A percentile compares a stretch with the other conserved stretches of the same genome.
phyloP scores from a whole-genome alignment of 208 protist genomes.

The Leptomonas pyrrhocoris region DNA sequence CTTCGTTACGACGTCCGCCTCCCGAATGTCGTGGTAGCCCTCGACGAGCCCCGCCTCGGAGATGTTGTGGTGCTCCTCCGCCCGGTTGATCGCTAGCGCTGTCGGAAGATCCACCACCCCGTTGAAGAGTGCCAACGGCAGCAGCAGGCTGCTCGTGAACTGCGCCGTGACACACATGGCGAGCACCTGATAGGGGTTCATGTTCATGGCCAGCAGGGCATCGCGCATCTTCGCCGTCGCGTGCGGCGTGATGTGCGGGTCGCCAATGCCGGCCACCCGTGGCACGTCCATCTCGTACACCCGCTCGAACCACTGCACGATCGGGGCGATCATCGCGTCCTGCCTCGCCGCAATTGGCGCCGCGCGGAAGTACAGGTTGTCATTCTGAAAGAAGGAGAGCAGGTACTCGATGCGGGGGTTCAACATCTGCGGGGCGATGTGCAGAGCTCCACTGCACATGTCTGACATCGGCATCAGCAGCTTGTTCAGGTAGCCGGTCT shows the following conservation, averaged over 20 bases:
- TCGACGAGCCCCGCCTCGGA: slow-evolving; percentile 68
- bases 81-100: slow-evolving; percentile 80
- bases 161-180: slow-evolving; percentile 90
- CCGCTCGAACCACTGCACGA: slow-evolving; percentile 78
- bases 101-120: slow-evolving; percentile 75
- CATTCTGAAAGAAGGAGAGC: slow-evolving; percentile 91
- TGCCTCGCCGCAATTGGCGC: slow-evolving; percentile 76
- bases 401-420: slow-evolving; percentile 89
- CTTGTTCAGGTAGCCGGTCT: slow-evolving; percentile 84
- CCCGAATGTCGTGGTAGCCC: slow-evolving; percentile 93
- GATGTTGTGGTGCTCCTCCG: slow-evolving; percentile 89
- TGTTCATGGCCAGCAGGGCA: slow-evolving; percentile 68
- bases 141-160: slow-evolving; percentile 91
- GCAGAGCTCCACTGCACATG: slow-evolving; percentile 86
- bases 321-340: slow-evolving; percentile 74
- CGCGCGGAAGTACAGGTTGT: slow-evolving; percentile 91
- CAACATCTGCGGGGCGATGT: slow-evolving; percentile 88
- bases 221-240: slow-evolving; percentile 64
- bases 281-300: slow-evolving; percentile 81
- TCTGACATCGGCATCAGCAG: slow-evolving; percentile 91
- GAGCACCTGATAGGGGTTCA: slow-evolving; percentile 93
- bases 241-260: slow-evolving; percentile 71
- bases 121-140: slow-evolving; percentile 87
- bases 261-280: slow-evolving; percentile 84
- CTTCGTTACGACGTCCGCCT: slow-evolving; percentile 88